Conservation (phyloP, 2,329 filamentous ascomycete genomes). For the Trichophyton benhamiae region DNA sequence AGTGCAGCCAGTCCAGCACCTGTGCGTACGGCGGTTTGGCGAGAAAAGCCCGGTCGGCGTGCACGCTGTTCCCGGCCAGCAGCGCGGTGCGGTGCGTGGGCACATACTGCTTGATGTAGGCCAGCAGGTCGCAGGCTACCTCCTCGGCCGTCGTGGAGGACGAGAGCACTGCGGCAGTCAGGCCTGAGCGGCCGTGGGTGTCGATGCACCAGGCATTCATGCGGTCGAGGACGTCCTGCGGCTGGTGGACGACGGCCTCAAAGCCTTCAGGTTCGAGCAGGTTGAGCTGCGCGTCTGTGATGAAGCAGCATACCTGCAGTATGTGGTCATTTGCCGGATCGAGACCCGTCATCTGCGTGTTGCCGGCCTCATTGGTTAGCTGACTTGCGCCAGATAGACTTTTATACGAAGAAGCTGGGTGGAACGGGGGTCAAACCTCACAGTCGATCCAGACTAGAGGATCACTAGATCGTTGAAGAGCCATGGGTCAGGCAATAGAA, state of each 20-base stretch:
- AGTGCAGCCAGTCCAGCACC: slow-evolving; percentile 67
- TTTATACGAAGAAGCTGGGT: neutral
- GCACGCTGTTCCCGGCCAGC: slow-evolving; percentile 84
- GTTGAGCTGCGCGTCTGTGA: slow-evolving; percentile 70
- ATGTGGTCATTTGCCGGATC: slow-evolving; percentile 69
- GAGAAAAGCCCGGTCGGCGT: slow-evolving; percentile 77
- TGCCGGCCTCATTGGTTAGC: neutral
- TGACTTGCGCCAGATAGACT: neutral
- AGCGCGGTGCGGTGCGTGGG: slow-evolving; percentile 56
- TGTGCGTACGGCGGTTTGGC: slow-evolving; percentile 58
- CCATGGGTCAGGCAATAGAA: slow-evolving; percentile 22
- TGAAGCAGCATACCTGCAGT: slow-evolving; percentile 81
- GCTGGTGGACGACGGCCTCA: slow-evolving; percentile 66
- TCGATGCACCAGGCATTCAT: slow-evolving; percentile 86
- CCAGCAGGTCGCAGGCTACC: slow-evolving; percentile 60
- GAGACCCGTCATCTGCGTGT: slow-evolving; percentile 73
- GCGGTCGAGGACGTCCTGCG: slow-evolving; percentile 53
- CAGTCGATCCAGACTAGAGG: slow-evolving; percentile 82
- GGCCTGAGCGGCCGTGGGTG: slow-evolving; percentile 68
- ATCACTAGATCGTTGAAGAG: slow-evolving; percentile 42
- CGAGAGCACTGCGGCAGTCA: slow-evolving; percentile 61
- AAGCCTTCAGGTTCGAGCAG: slow-evolving; percentile 66
- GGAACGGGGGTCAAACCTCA: slow-evolving; percentile 37
- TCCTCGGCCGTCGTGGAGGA: slow-evolving; percentile 60
- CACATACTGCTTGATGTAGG: slow-evolving; percentile 63